Conservation (phyloP, 306 rosid species). For the Quercus variabilis region DNA sequence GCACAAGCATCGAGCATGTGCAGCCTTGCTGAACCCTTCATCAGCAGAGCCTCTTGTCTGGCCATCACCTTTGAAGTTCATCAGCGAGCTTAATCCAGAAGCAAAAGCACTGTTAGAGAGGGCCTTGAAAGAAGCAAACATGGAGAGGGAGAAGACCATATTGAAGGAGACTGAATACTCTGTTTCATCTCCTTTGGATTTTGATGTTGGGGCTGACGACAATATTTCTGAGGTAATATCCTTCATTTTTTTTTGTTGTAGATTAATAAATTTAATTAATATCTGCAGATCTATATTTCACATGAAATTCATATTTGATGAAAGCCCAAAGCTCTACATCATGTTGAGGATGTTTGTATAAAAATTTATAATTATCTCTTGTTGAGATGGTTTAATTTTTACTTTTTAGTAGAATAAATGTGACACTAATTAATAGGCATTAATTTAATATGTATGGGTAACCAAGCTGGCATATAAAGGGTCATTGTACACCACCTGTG, state of each 20-base stretch:
- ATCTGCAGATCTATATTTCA: neutral
- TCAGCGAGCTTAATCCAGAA: conserved; percentile 78
- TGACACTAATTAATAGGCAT: neutral
- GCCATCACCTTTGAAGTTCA: conserved; percentile 89
- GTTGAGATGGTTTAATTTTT: neutral
- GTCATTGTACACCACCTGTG: neutral
- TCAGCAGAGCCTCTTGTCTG: conserved; percentile 89
- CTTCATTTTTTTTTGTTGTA: conserved; percentile 11
- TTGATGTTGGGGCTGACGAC: conserved; percentile 49
- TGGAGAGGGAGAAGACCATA: conserved; percentile 75
- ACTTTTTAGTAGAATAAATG: neutral
- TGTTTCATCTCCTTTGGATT: conserved; percentile 39
- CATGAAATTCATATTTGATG: neutral
- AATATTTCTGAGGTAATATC: conserved; percentile 58
- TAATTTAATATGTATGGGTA: neutral
- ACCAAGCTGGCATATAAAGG: neutral
- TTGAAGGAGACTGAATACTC: conserved; percentile 42
- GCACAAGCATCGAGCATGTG: conserved; percentile 65
- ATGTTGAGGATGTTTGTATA: neutral
- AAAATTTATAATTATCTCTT: neutral
- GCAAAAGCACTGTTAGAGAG: conserved; percentile 76
- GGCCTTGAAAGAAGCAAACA: conserved; percentile 78
- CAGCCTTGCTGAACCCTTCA: conserved; percentile 73
- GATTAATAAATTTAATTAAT: neutral
- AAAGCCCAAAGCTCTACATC: neutral